Conservation (phyloP, 768 basidiomycete species). For the Suillus luteus region DNA sequence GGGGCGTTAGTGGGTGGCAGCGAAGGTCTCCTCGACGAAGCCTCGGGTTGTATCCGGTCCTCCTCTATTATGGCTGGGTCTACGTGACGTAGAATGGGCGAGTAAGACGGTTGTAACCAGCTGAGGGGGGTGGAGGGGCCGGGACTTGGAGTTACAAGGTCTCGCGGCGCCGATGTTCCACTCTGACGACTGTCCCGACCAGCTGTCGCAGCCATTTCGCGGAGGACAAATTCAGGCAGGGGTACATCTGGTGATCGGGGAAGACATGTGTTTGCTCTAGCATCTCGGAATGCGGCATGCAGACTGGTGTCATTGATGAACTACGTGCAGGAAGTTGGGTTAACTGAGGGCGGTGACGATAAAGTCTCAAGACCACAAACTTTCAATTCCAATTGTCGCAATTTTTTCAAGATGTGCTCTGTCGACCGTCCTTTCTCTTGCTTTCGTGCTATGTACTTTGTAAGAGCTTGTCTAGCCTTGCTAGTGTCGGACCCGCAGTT, state of each 20-base stretch:
- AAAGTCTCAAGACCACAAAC: constrained; percentile 13
- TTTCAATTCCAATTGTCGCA: constrained; percentile 33
- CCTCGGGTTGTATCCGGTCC: neutral
- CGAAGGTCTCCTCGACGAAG: neutral
- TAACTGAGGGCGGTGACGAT: neutral
- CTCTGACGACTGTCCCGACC: neutral
- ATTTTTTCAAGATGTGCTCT: constrained; percentile 32
- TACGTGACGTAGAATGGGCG: neutral
- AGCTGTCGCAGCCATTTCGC: neutral
- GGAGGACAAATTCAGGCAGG: constrained; percentile 18
- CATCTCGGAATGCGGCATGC: constrained; percentile 35
- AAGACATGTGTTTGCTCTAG: constrained; percentile 31
- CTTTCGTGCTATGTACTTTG: constrained; percentile 33
- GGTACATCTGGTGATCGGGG: constrained; percentile 30
- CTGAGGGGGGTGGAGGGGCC: neutral
- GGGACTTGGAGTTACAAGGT: neutral
- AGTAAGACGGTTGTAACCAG: neutral
- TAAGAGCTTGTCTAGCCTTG: constrained; percentile 29
- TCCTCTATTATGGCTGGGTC: neutral
- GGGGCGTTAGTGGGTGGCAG: neutral
- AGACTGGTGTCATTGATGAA: constrained; percentile 33
- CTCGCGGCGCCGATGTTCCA: neutral
- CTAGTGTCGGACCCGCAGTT: constrained; percentile 34
- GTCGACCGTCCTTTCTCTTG: constrained; percentile 32
- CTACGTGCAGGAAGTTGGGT: constrained; percentile 17